Conservation (phyloP, 225 moss, liverwort and hornwort genomes). For the Rhytidiadelphus loreus region DNA sequence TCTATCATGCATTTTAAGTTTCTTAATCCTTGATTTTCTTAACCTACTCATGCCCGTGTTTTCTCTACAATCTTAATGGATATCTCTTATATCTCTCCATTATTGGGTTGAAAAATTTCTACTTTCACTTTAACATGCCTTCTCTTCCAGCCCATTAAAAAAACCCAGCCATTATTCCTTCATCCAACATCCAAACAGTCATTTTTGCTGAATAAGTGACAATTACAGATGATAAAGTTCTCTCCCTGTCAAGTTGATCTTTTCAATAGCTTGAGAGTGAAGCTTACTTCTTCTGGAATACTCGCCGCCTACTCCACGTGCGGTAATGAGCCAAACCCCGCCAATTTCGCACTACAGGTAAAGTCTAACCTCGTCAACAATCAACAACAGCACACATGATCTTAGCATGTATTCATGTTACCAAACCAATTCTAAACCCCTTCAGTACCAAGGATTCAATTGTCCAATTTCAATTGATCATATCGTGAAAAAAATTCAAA, state of each 20-base stretch:
- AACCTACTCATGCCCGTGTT: not conserved
- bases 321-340: slow-evolving; percentile 14
- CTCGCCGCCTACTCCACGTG: slow-evolving; percentile 31
- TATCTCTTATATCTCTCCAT: not conserved
- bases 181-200: not conserved
- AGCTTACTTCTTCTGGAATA: slow-evolving; percentile 31
- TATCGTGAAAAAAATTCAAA: not conserved
- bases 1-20: not conserved
- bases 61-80: not conserved
- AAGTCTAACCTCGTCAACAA: not conserved
- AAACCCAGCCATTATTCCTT: not conserved
- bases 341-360: slow-evolving; percentile 10
- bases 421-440: not conserved
- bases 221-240: not conserved
- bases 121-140: not conserved
- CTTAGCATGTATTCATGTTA: not conserved
- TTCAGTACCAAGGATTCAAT: no score
- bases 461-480: not conserved
- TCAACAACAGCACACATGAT: not conserved
- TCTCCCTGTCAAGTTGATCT: not conserved
- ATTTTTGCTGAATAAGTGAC: not conserved
- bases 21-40: not conserved
- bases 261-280: not conserved
- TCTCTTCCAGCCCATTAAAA: not conserved
- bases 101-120: not conserved